Base-by-base conservation (phyloP, 1,284 basidiomycete species). In the Singerocomus rubriflavus region DNA sequence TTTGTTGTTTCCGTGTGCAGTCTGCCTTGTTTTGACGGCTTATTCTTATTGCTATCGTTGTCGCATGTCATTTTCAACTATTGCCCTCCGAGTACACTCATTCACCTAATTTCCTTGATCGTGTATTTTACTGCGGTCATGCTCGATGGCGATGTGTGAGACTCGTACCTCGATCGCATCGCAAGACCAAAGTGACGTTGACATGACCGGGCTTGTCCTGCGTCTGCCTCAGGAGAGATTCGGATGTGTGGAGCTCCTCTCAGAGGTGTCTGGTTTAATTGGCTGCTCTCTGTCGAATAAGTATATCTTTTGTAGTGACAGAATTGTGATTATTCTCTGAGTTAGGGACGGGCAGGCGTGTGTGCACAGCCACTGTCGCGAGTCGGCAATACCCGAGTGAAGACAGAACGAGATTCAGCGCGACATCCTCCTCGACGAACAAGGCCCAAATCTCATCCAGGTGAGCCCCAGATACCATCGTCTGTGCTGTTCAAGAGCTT, bases 1-100 rank as follows among this genome's bases (percentile, higher is more conserved):
- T 7, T 12, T 6, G 0, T 30, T 17, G 17, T 32, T n/a, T 33
- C 16, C 10, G 12, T 26, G 25, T 30, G 16, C 27, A 42, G 27
- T 4, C 16, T 38, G 10, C 8, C 34, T n/a, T n/a, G n/a, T 48
- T 41, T 29, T 42, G 31, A 42, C 26, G 30, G 40, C 39, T 51
- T 62, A 67, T 62, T 37, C 38, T 65, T 67, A 64, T 63, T 53
- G 45, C 38, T 63, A 56, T 61, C 47, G 48, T 46, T 46, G 25
- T 35, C 52, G 51, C 52, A 43, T 35, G 26, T 8, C 33, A 13
- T 35, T 36, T 37, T 9, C 17, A 7, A 42, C 2, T 14, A 50
- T 43, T 26, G n/a, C n/a, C n/a, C n/a, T n/a, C n/a, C 26, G 30
- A 21, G 30, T n/a, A 31, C 8, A 14, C 21, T n/a, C 6, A 14